These are phyloP conservation scores for Phoenix dactylifera DNA, from an alignment of 176 grass and related monocot species.

Conservation along the genomic window DNA sequence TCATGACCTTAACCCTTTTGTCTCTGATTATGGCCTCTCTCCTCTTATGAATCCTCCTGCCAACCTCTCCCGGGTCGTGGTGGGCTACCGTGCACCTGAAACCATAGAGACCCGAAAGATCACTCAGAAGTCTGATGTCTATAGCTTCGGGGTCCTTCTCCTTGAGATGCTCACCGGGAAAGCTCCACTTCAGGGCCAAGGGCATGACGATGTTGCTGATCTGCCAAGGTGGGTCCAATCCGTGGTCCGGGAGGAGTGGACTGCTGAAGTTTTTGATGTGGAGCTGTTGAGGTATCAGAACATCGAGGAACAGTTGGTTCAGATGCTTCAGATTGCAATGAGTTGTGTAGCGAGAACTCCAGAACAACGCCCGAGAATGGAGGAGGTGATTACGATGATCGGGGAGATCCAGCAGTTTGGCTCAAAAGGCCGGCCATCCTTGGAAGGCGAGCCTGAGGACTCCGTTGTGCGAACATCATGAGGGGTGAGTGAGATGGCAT, in stretches of 20 bases:
- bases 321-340: slow-evolving; percentile 91
- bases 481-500: slow-evolving; percentile 15
- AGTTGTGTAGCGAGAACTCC: slow-evolving; percentile 46
- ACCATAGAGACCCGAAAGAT: slow-evolving; percentile 72
- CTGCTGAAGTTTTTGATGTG: slow-evolving; percentile 79
- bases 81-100: slow-evolving; percentile 77
- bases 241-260: slow-evolving; percentile 94
- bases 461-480: slow-evolving; percentile 19
- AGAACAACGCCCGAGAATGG: slow-evolving; percentile 58
- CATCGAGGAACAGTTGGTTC: slow-evolving; percentile 85
- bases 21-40: slow-evolving; percentile 78
- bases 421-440: slow-evolving; percentile 35
- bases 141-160: slow-evolving; percentile 87
- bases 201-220: slow-evolving; percentile 61
- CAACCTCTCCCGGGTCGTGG: slow-evolving; percentile 37
- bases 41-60: slow-evolving; percentile 52
- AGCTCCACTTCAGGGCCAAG: slow-evolving; percentile 75
- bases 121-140: slow-evolving; percentile 86
- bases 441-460: slow-evolving; percentile 35
- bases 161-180: slow-evolving; percentile 97
- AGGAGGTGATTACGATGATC: slow-evolving; percentile 69
- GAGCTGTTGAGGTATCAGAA: slow-evolving; percentile 55
- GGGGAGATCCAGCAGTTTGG: slow-evolving; percentile 49
- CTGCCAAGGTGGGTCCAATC: slow-evolving; percentile 91
- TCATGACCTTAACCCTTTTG: slow-evolving; percentile 44